A percentile compares a stretch with the other conserved stretches of the same genome.
These are phyloP conservation scores for Aspergillus homomorphus DNA, from an alignment of 495 filamentous ascomycete species.

Conservation along the genomic window DNA sequence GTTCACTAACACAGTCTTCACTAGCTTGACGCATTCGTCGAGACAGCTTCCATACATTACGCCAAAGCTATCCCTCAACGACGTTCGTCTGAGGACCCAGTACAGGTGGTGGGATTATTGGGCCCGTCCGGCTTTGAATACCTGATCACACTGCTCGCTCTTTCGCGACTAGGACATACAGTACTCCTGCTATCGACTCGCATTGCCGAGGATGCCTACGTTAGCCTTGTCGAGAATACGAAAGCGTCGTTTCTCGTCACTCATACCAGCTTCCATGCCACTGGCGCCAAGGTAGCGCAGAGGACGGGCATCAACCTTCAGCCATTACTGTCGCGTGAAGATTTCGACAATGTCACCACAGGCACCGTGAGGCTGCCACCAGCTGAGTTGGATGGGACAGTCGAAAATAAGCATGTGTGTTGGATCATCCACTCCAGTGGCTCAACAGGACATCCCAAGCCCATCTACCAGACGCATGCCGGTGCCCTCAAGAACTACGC, in stretches of 20 bases:
- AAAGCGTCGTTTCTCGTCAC: conserved; percentile 21
- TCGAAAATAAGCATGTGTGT: conserved; percentile 23
- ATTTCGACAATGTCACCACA: conserved; percentile 7
- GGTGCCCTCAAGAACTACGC: conserved; percentile 40
- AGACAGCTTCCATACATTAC: conserved; percentile 27
- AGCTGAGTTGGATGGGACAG: conserved; percentile 19
- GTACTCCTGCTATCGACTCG: conserved; percentile 47
- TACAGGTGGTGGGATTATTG: conserved; percentile 43
- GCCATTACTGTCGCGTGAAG: conserved; percentile 8
- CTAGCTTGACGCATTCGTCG: conserved; percentile 31
- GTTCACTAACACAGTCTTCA: not conserved
- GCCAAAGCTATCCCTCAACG: conserved; percentile 19
- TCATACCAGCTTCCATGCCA: conserved; percentile 16
- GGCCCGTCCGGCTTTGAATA: conserved; percentile 44
- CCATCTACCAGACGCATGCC: conserved; percentile 41
- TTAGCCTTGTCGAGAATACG: conserved; percentile 32
- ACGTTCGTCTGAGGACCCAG: conserved; percentile 27
- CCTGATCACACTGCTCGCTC: conserved; percentile 39
- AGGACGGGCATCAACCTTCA: conserved; percentile 16
- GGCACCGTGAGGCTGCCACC: conserved; percentile 4
- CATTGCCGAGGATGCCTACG: conserved; percentile 42
- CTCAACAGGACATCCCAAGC: conserved; percentile 40
- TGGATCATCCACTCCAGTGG: conserved; percentile 48
- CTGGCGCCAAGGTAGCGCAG: conserved; percentile 14
- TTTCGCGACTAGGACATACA: conserved; percentile 45